A percentile compares a stretch with the other conserved stretches of the same genome.
Evolutionary conservation across 73 alveolate species (phyloP).

Genomic region (Paramecium pentaurelia): DNA sequence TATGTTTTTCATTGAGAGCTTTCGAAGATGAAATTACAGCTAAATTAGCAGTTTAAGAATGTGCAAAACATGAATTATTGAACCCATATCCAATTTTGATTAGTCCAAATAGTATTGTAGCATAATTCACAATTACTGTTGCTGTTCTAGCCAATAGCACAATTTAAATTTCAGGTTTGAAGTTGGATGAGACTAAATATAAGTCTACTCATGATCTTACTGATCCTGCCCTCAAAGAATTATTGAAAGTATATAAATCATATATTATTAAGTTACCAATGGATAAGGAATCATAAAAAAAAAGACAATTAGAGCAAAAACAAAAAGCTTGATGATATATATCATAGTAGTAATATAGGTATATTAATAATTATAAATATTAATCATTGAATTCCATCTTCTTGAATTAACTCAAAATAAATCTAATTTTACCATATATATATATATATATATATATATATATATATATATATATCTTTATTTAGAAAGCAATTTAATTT

Average conservation of each 20-base stretch:
- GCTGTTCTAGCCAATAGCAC: constrained; percentile 81
- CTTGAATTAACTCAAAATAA: not conserved
- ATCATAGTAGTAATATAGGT: constrained; percentile 4
- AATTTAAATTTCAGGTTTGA: constrained; percentile 66
- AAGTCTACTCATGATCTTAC: constrained; percentile 30
- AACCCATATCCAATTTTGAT: constrained; percentile 85
- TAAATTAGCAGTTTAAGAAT: constrained; percentile 89
- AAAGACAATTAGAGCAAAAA: not conserved
- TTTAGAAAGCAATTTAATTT: not conserved
- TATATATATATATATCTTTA: not conserved
- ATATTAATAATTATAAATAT: not conserved
- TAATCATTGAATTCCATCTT: not conserved
- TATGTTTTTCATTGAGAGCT: constrained; percentile 91
- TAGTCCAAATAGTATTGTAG: constrained; percentile 84
- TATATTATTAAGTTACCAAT: not conserved
- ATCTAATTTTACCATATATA: too few relatives aligned
- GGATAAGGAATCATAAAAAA: constrained; percentile 29
- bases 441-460: not conserved
- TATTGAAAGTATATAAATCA: not conserved
- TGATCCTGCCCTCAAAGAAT: constrained; percentile 28
- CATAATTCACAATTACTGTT: constrained; percentile 88
- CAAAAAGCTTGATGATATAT: not conserved
- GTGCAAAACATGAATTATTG: constrained; percentile 84
- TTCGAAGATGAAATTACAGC: constrained; percentile 89
- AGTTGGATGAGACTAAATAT: constrained; percentile 37